Evolutionary conservation across 805 yeast species (phyloP).

Genomic region (Ogataea chonburiensis): DNA sequence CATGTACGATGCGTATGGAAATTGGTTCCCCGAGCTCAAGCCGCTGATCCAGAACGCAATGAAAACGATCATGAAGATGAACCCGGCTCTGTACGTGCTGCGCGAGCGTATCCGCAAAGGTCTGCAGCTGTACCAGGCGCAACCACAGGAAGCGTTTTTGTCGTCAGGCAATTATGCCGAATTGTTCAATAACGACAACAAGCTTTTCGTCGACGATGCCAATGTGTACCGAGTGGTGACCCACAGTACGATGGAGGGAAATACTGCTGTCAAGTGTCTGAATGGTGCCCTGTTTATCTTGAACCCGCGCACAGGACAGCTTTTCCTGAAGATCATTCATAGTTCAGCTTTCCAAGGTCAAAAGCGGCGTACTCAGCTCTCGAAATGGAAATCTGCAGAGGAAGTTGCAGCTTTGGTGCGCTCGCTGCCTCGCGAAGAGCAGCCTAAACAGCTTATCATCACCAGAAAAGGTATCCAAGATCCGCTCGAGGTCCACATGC

Average conservation of each 20-base stretch:
- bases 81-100: constrained; percentile 87
- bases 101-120: constrained; percentile 95
- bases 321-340: constrained; percentile 85
- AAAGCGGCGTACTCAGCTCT: constrained; percentile 84
- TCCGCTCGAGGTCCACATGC: constrained; percentile 95
- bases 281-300: constrained; percentile 91
- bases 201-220: constrained; percentile 87
- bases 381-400: constrained; percentile 98
- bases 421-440: constrained; percentile 89
- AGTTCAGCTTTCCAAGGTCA: constrained; percentile 98
- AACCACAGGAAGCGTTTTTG: constrained; percentile 87
- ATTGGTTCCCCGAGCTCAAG: constrained; percentile 95
- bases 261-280: constrained; percentile 84
- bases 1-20: constrained; percentile 94
- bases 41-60: constrained; percentile 86
- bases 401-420: constrained; percentile 90
- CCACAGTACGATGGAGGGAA: constrained; percentile 90
- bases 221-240: constrained; percentile 92
- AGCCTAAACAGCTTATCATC: constrained; percentile 88
- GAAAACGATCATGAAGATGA: constrained; percentile 91
- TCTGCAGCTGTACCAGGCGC: constrained; percentile 87
- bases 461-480: constrained; percentile 89
- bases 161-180: constrained; percentile 90
- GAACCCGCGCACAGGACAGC: constrained; percentile 88
- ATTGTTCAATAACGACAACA: constrained; percentile 77